phyloP scores from a whole-genome alignment of 2,329 filamentous ascomycete species.

The Fusarium napiforme region DNA sequence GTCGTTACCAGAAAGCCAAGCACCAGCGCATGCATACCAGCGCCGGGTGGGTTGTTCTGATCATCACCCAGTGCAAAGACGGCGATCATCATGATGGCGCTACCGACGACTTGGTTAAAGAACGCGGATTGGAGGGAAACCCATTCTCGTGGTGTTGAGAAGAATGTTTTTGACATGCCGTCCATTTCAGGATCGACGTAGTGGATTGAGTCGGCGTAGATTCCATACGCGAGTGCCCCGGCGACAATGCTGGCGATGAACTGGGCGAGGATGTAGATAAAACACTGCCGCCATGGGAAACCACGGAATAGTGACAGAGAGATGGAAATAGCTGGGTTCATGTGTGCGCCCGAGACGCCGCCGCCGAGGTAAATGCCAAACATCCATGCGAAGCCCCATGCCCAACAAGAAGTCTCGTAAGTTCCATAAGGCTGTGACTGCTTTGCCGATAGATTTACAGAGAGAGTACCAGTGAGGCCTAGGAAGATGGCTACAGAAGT shows the following conservation, averaged over 20 bases:
- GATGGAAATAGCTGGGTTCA: constrained; percentile 52
- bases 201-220: constrained; percentile 23
- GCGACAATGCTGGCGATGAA: constrained; percentile 15
- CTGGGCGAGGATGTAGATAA: constrained; percentile 5
- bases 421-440: constrained; percentile 25
- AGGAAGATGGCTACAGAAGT: constrained; percentile 33
- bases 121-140: constrained; percentile 44
- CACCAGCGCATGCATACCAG: constrained; percentile 52
- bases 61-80: constrained; percentile 52
- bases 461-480: constrained; percentile 28
- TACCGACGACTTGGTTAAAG: constrained; percentile 50
- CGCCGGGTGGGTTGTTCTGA: constrained; percentile 51
- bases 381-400: constrained; percentile 43
- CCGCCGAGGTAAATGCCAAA: constrained; percentile 42
- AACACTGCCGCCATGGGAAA: constrained; percentile 50
- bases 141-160: constrained; percentile 45
- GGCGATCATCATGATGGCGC: constrained; percentile 51
- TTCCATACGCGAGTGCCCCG: constrained; percentile 9
- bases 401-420: constrained; percentile 41
- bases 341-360: constrained; percentile 46
- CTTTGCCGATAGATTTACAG: constrained; percentile 31
- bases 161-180: constrained; percentile 48
- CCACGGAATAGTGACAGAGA: constrained; percentile 50
- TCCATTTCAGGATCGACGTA: constrained; percentile 47
- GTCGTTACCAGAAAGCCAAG: constrained; percentile 50